Base-by-base conservation (phyloP, 2,329 filamentous ascomycete species). In the Whalleya microplaca region DNA sequence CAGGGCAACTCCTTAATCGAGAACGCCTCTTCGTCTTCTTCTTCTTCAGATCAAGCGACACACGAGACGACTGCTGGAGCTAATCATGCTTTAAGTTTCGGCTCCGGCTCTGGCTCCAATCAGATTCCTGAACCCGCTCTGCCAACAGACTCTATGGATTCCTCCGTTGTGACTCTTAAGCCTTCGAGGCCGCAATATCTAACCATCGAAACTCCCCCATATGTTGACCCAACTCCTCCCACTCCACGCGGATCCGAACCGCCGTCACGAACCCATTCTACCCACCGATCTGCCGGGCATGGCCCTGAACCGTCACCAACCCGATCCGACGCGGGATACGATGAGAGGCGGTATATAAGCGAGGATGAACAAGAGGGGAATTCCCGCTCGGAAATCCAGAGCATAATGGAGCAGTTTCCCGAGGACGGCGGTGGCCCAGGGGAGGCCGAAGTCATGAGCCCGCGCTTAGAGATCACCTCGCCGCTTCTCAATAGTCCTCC, bases 381-480 rank as follows among this genome's bases (percentile, higher is more conserved):
- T 49, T 91, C 90, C 1, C 85, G 86, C 56, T 88, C 89, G 5
- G 95, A 99, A 76, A 97, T 99, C 58, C 91, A 97, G 75, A 96
- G 84, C 71, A 98, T 99, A 72, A 98, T 99, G 91, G 91, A 92
- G 61, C 95, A 98, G 74, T 98, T 98, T 66, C 88, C 89, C 65
- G 87, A 91, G 69, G 85, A 85, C 48, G 85, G 85, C 23, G 85
- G 86, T 49, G 90, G 87, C 0, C 89, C 87, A 1, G 88, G 82
- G 4, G 86, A 84, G 59, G 88, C 94, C 48, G 91, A 96, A 72
- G 92, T 96, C 69, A 96, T 96, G 92, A 96, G 92, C 60, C 92
- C 92, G 4, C 84, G 91, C 27, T 75, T 96, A 43, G 92, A 94
- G 72, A 83, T 94, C 56, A 85, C 91, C n/a, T 89, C 89, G 27